Conservation (phyloP, 306 rosid species). For the Cucumis hystrix region DNA sequence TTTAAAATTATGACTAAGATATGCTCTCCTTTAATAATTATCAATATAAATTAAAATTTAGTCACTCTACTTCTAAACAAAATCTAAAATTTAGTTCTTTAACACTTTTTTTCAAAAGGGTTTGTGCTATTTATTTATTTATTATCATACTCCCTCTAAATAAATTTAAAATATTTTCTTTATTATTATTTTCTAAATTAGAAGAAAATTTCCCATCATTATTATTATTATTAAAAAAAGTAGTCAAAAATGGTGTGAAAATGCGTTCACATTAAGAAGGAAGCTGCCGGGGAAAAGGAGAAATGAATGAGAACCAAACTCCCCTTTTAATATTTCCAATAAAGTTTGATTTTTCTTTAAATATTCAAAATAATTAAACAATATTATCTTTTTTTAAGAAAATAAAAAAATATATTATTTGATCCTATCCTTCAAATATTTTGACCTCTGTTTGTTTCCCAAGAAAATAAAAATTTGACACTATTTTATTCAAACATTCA, state of each 20-base stretch:
- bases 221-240: background rate
- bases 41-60: no score
- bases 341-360: background rate
- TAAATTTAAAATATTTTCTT: no score
- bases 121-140: no score
- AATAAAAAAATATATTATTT: background rate
- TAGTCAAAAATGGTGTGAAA: background rate
- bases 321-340: background rate
- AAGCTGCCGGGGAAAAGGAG: slow-evolving; percentile 1
- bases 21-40: no score
- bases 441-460: slow-evolving; percentile 3
- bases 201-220: background rate
- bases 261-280: background rate
- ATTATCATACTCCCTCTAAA: no score
- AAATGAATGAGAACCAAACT: background rate
- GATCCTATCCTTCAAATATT: background rate
- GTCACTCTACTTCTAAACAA: no score
- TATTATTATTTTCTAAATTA: no score
- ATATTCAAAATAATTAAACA: background rate
- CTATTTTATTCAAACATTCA: background rate
- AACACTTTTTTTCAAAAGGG: no score
- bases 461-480: background rate
- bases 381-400: background rate
- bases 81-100: no score
- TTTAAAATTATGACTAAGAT: no score